phyloP scores from a whole-genome alignment of 2,329 filamentous ascomycete species.

The Colletotrichum musae region DNA sequence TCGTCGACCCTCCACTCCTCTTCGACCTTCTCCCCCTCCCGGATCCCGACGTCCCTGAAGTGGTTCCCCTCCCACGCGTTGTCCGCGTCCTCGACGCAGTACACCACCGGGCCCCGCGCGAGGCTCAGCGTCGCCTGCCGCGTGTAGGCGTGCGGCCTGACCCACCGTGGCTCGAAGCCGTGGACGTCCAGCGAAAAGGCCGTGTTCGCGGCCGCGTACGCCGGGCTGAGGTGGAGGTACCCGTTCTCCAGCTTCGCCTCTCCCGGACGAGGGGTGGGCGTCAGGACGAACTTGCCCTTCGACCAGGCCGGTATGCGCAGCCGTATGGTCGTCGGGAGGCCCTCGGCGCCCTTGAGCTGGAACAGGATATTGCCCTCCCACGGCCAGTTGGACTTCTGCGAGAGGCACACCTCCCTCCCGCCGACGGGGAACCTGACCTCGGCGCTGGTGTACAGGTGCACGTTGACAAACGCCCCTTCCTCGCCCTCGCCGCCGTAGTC shows the following conservation, averaged over 20 bases:
- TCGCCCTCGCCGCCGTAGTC: constrained; percentile 50
- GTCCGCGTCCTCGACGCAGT: constrained; percentile 73
- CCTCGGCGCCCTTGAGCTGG: constrained; percentile 48
- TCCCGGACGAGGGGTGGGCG: constrained; percentile 50
- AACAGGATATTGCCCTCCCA: constrained; percentile 69
- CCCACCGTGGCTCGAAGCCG: constrained; percentile 62
- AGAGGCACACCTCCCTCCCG: constrained; percentile 55
- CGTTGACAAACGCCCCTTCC: constrained; percentile 58
- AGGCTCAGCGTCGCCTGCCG: constrained; percentile 68
- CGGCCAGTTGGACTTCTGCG: constrained; percentile 69
- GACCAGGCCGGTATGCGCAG: constrained; percentile 71
- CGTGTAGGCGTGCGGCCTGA: constrained; percentile 69
- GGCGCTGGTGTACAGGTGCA: constrained; percentile 70
- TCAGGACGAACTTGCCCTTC: constrained; percentile 49
- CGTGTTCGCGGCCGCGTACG: constrained; percentile 56
- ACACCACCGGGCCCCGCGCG: constrained; percentile 71
- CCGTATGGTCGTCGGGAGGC: constrained; percentile 56
- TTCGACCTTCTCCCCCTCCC: constrained; percentile 38
- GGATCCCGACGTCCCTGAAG: constrained; percentile 61
- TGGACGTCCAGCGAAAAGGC: constrained; percentile 60
- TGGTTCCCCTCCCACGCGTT: constrained; percentile 70
- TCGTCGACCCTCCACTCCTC: constrained; percentile 44
- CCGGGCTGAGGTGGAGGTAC: constrained; percentile 62
- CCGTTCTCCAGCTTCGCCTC: constrained; percentile 58
- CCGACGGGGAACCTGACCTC: constrained; percentile 56